A percentile compares a stretch with the other conserved stretches of the same genome.
Evolutionary conservation across 257 asterid species (phyloP).

Genomic region (Solanum bulbocastanum): DNA sequence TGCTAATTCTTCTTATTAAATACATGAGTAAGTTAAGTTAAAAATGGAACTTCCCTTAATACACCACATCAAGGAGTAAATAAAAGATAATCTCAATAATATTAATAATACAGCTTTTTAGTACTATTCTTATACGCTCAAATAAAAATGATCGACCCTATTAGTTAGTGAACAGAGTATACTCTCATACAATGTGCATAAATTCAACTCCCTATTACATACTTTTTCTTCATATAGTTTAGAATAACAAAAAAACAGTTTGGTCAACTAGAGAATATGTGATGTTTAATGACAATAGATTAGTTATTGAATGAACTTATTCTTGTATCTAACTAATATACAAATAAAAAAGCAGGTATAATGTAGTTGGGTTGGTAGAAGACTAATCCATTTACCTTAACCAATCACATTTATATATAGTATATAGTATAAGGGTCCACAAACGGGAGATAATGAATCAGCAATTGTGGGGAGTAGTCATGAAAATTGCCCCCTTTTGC

Average conservation of each 20-base stretch:
- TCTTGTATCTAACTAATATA: not conserved
- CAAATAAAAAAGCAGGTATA: conserved; percentile 21
- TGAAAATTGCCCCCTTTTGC: conserved; percentile 1
- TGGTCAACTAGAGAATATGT: not conserved
- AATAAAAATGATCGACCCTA: not conserved
- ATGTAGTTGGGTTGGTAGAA: conserved; percentile 21
- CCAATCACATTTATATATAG: not conserved
- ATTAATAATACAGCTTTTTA: not conserved
- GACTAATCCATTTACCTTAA: conserved; percentile 11
- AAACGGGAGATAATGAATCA: not conserved
- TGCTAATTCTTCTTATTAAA: not conserved
- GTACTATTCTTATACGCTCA: not conserved
- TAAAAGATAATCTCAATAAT: not conserved
- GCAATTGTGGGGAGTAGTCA: conserved; percentile 8
- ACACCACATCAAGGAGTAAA: not conserved
- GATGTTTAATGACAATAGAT: not conserved
- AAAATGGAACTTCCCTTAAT: not conserved
- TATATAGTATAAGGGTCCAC: conserved; percentile 6
- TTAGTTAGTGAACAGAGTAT: not conserved
- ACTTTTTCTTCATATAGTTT: not conserved
- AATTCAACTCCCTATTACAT: not conserved
- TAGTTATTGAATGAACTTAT: not conserved
- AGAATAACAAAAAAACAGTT: not conserved
- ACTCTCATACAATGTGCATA: not conserved
- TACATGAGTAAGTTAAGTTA: not conserved